phyloP scores from a whole-genome alignment of 2,329 filamentous ascomycete genomes.

The Herpotrichia juniperi region DNA sequence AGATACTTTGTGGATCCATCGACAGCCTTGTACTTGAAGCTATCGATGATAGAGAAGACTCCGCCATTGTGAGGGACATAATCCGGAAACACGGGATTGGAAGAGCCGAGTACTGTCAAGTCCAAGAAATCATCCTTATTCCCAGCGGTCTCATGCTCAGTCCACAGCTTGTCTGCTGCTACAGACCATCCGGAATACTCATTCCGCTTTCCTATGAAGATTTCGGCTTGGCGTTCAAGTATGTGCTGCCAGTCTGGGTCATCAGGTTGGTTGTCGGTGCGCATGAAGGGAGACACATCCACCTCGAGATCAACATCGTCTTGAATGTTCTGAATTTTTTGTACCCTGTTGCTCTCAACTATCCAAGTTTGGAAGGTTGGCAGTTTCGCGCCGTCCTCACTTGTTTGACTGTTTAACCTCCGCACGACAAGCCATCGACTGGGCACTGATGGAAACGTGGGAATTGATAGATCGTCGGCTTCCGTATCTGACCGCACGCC shows the following conservation, averaged over 20 bases:
- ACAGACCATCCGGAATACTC: constrained; percentile 1
- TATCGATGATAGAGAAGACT: constrained; percentile 7
- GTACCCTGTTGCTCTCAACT: constrained; percentile 2
- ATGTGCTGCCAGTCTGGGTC: neutral
- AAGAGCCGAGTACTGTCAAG: constrained; percentile 1
- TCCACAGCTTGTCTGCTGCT: neutral
- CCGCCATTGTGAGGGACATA: constrained; percentile 4
- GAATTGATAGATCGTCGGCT: neutral
- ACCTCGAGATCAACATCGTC: constrained; percentile 6
- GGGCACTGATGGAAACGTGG: constrained; percentile 1
- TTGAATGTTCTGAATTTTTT: neutral
- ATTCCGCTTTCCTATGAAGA: constrained; percentile 4
- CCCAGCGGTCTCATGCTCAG: neutral
- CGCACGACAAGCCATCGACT: constrained; percentile 5
- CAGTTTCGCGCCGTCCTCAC: neutral
- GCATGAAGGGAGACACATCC: constrained; percentile 5
- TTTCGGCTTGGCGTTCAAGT: constrained; percentile 3
- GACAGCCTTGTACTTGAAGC: constrained; percentile 3
- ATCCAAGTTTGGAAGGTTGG: constrained; percentile 5
- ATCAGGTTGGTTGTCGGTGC: neutral
- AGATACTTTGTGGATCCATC: constrained; percentile 2
- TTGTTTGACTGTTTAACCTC: neutral
- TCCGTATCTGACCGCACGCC: neutral
- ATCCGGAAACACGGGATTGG: constrained; percentile 8
- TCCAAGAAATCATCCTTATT: too few species aligned